phyloP scores from a whole-genome alignment of 192 early-diverging fungal species.

The Backusella psychrophila region DNA sequence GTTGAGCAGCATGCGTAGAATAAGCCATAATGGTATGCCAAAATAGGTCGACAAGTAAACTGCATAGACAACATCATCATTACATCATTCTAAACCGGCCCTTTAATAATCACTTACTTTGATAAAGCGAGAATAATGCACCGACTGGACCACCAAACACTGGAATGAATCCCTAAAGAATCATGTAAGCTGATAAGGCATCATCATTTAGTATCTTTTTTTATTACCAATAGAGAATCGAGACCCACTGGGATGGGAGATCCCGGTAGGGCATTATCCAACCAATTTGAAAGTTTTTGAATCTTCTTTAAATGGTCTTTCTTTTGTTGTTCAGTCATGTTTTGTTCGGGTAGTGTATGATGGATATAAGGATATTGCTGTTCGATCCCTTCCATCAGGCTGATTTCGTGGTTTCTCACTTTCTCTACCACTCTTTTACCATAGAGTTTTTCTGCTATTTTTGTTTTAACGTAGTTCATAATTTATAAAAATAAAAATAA shows the following conservation, averaged over 20 bases:
- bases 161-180: constrained; percentile 21
- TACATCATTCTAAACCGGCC: neutral
- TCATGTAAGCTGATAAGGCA: too few species aligned
- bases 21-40: constrained; percentile 29
- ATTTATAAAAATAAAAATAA: neutral
- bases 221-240: constrained; percentile 16
- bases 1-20: constrained; percentile 20
- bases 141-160: constrained; percentile 17
- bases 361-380: constrained; percentile 5
- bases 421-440: neutral
- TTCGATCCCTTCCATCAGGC: neutral
- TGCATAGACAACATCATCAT: neutral
- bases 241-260: constrained; percentile 28
- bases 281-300: constrained; percentile 6
- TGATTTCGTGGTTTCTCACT: neutral
- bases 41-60: constrained; percentile 21
- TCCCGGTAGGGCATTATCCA: constrained; percentile 26
- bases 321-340: neutral
- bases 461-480: constrained; percentile 9
- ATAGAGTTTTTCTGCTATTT: neutral
- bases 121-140: constrained; percentile 17
- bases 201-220: too few species aligned
- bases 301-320: constrained; percentile 14
- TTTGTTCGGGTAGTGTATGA: neutral
- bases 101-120: neutral